Evolutionary conservation across 441 rosid genomes (phyloP).

Genomic region (Eugenia klotzschiana): DNA sequence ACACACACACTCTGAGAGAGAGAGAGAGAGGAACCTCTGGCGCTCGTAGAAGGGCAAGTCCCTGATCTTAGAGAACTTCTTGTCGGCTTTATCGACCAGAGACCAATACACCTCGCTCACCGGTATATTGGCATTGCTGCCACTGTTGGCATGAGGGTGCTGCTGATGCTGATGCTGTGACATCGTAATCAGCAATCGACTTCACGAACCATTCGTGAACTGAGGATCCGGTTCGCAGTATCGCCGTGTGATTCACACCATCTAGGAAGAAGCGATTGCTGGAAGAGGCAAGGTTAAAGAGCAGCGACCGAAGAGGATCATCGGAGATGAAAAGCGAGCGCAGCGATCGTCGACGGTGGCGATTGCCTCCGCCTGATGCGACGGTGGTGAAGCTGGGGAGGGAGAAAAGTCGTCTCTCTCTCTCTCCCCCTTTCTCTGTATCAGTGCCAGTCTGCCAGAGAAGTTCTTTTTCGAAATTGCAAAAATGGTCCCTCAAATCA

Average conservation of each 20-base stretch:
- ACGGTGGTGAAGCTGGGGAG: neutral
- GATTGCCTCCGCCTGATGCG: neutral
- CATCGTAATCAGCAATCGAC: neutral
- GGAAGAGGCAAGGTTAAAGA: neutral
- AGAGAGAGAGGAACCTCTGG: conserved; percentile 38
- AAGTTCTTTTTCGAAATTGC: neutral
- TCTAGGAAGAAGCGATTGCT: neutral
- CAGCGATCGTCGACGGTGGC: neutral
- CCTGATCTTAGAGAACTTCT: conserved; percentile 92
- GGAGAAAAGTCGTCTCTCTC: neutral
- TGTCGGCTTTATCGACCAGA: conserved; percentile 87
- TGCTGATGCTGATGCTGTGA: conserved; percentile 3
- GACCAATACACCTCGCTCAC: conserved; percentile 88
- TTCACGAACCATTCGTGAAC: neutral
- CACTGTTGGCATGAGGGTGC: neutral
- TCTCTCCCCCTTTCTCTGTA: neutral
- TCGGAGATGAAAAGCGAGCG: neutral
- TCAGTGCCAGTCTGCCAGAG: neutral
- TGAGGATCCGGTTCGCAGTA: neutral
- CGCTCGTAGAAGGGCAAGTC: conserved; percentile 91
- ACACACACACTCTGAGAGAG: neutral
- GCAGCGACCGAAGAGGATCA: neutral
- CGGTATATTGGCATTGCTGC: conserved; percentile 24
- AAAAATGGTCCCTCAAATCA: neutral
- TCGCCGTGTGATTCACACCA: neutral